Base-by-base conservation (phyloP, 371 early-diverging fungal species). In the Rhizopus delemar region DNA sequence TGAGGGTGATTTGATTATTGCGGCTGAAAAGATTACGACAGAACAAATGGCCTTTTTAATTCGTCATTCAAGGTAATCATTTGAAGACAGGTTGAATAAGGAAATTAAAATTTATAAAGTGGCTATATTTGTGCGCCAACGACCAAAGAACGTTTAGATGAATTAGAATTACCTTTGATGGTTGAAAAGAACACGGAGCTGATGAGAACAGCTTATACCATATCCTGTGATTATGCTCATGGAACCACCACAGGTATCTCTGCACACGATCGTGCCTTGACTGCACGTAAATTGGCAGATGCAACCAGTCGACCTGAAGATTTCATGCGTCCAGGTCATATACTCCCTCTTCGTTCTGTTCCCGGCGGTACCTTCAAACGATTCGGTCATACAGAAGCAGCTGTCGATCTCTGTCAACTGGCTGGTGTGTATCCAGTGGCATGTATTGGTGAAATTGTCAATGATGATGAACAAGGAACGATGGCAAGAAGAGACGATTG, bases 401-500 rank as follows among this genome's bases (percentile, higher is more conserved):
- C 86, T 4, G 85, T 96, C 50, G 98, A 98, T 70, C 77, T 96
- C 48, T 92, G 93, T 67, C 82, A 86, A 59, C 75, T 98, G 52
- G 88, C 96, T 0, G 91, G 91, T 0, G 63, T 90, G 46, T 77
- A 78, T 36, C 91, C 90, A 12, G 95, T 89, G 0, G 95, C 92
- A 2, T 95, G 93, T 35, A 93, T 98, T 52, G 91, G 92, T 65
- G 97, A 98, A 73, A 90, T 94, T 39, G 90, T 91, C 50, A 97
- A 97, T 53, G 91, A 94, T 62, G 80, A 80, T 63, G 56, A 39
- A 4, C 32, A 49, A 5, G 97, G 98, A 4, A 82, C 83, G 2
- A 95, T 96, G 95, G 95, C 95, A 46, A 82, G 98, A 51, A 75
- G 97, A 41, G 95, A 96, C 69, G 97, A 97, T 65, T 89, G 96